These are phyloP conservation scores for Coemansia sp. DNA, from an alignment of 192 early-diverging fungal genomes.

Conservation along the genomic window DNA sequence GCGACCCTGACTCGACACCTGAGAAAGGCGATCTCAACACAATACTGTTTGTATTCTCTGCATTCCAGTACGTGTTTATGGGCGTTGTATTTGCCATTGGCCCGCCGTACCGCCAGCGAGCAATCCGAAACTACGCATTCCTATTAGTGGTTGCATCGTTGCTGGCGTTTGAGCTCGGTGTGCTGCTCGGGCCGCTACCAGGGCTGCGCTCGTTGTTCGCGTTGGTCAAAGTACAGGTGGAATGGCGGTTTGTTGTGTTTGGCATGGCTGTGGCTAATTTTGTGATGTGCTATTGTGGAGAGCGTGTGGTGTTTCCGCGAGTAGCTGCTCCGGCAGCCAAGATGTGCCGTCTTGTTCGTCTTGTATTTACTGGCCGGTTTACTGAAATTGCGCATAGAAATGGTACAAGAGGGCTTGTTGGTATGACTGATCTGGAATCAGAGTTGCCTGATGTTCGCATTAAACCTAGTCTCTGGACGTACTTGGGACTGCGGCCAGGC, in stretches of 20 bases:
- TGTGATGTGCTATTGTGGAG: conserved; percentile 30
- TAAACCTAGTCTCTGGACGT: conserved; percentile 23
- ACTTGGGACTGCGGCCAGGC: conserved; percentile 24
- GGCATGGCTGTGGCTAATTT: conserved; percentile 47
- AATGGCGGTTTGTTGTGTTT: conserved; percentile 39
- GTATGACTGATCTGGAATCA: neutral
- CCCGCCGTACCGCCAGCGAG: conserved; percentile 85
- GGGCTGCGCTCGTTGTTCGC: conserved; percentile 37
- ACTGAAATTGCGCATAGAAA: neutral
- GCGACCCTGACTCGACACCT: conserved; percentile 60
- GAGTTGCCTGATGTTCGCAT: neutral
- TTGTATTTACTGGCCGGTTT: neutral
- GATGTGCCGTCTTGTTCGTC: neutral
- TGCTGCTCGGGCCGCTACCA: conserved; percentile 31
- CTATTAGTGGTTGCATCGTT: conserved; percentile 17
- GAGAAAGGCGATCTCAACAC: conserved; percentile 77
- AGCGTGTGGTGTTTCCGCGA: conserved; percentile 39
- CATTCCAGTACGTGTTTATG: conserved; percentile 88
- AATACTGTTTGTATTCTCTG: conserved; percentile 79
- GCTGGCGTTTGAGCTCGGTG: conserved; percentile 41
- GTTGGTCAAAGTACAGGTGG: conserved; percentile 15
- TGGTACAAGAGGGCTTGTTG: neutral
- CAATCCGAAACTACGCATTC: conserved; percentile 66
- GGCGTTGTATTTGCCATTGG: conserved; percentile 94
- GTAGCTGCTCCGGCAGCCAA: conserved; percentile 35